A percentile compares a stretch with the other conserved stretches of the same genome.
phyloP scores from a whole-genome alignment of 2,329 filamentous ascomycete genomes.

The Gaeumannomyces tritici region DNA sequence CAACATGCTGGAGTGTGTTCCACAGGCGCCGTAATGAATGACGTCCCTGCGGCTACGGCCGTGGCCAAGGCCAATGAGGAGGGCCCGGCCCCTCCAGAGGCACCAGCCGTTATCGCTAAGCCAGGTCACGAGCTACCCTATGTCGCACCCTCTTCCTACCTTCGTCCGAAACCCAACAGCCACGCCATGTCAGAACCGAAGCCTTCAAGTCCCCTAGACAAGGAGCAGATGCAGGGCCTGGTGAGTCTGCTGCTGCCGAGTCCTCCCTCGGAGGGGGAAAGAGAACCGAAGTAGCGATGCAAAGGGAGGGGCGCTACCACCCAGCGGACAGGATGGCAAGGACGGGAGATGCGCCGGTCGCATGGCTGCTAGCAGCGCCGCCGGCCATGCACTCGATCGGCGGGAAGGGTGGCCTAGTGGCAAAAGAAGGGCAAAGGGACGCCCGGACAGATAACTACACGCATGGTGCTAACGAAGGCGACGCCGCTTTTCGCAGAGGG shows the following conservation, averaged over 20 bases:
- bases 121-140: slow-evolving; percentile 42
- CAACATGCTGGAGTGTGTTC: slow-evolving; percentile 5
- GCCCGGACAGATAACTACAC: too few species aligned
- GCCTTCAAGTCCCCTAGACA: slow-evolving; percentile 53
- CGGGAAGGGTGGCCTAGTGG: too few species aligned
- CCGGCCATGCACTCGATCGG: too few species aligned
- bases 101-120: slow-evolving; percentile 13
- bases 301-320: too few species aligned
- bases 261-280: too few species aligned
- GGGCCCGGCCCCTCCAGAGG: slow-evolving; percentile 8
- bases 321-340: too few species aligned
- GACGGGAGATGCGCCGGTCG: too few species aligned
- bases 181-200: slow-evolving; percentile 31
- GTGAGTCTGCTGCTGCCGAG: slow-evolving; percentile 35
- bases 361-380: too few species aligned
- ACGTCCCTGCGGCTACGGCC: slow-evolving; percentile 12
- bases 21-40: slow-evolving; percentile 4
- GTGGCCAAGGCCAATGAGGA: slow-evolving; percentile 13
- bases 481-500: slow-evolving; percentile 1
- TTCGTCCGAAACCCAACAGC: slow-evolving; percentile 30
- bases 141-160: slow-evolving; percentile 51
- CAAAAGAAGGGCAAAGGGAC: too few species aligned
- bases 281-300: too few species aligned
- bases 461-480: background rate
- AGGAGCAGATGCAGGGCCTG: slow-evolving; percentile 69